Base-by-base conservation (phyloP, 1,284 basidiomycete species). In the Apiotrichum montevideense region DNA sequence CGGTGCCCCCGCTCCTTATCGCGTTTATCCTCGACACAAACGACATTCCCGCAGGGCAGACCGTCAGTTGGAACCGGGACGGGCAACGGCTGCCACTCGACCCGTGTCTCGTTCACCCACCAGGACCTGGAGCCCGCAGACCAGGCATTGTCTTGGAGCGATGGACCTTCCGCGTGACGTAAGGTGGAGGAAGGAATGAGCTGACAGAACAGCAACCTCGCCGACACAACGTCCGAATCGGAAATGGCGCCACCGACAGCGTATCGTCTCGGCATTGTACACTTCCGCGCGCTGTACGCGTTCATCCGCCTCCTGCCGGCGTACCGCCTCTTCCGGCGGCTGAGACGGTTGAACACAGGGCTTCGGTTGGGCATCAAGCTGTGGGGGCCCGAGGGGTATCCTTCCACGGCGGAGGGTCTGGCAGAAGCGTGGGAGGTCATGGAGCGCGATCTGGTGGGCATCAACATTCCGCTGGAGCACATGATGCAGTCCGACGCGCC, bases 21-120 rank as follows among this genome's bases (percentile, higher is more conserved):
- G 73, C 75, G 3, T 75, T 77, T 61, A 73, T 72, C 15, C 66
- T 77, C 29, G 75, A 77, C 60, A 71, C 71, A 2, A 69, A 65
- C 41, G 73, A 75, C 55, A 55, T 77, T 13, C 71, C 70, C 0
- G 62, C 60, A 14, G 66, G 67, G 32, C 73, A 75, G 51, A 70
- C 72, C 3, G 48, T 75, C 50, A 52, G 72, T 40, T 75, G 73
- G 73, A 70, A 68, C 50, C 51, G 66, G 13, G 52, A 55, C 9
- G 57, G 62, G 5, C 64, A 57, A 6, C 69, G 66, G 37, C 50
- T 66, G 43, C 54, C 67, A 4, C 47, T 74, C 11, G 70, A 74
- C 55, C 56, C 57, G 6, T 57, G 54, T 2, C 50, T 61, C 29
- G 46, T 61, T 2, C 59, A 55, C 34, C 56, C 13, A 35, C 46